A percentile compares a stretch with the other conserved stretches of the same genome.
These are phyloP conservation scores for Zizania latifolia DNA, from an alignment of 176 grass and related monocot genomes.

Conservation along the genomic window DNA sequence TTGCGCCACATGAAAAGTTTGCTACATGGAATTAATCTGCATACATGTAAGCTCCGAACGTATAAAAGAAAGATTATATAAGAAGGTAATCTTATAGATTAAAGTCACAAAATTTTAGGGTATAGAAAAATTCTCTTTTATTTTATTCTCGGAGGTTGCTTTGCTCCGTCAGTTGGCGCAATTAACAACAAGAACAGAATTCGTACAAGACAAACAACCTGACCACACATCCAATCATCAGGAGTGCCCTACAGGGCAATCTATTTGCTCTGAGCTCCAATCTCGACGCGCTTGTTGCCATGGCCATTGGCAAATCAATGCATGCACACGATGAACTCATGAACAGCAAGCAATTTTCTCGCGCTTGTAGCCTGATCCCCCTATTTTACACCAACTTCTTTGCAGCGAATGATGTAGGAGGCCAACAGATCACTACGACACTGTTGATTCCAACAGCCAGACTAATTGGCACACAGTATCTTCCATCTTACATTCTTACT, in stretches of 20 bases:
- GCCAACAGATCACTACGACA: background rate
- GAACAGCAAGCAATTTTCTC: background rate
- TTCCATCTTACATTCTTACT: background rate
- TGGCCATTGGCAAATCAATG: background rate
- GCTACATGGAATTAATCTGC: too few species aligned
- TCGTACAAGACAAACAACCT: constrained; percentile 22
- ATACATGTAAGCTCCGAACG: too few species aligned
- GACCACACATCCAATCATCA: background rate
- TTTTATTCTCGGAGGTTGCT: background rate
- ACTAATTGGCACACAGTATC: background rate
- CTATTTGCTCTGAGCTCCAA: background rate
- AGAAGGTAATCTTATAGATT: too few species aligned
- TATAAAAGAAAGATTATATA: too few species aligned
- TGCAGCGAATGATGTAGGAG: background rate
- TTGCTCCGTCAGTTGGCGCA: background rate
- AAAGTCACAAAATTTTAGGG: too few species aligned
- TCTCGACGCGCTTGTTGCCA: background rate
- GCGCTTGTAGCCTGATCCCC: background rate
- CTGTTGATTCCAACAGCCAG: background rate
- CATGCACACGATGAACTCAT: background rate
- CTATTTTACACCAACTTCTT: background rate
- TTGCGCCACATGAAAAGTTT: too few species aligned
- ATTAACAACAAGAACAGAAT: background rate
- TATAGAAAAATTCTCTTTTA: too few species aligned
- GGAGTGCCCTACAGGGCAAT: background rate